Base-by-base conservation (phyloP, 345 rosid genomes). In the Rhizophora apiculata region DNA sequence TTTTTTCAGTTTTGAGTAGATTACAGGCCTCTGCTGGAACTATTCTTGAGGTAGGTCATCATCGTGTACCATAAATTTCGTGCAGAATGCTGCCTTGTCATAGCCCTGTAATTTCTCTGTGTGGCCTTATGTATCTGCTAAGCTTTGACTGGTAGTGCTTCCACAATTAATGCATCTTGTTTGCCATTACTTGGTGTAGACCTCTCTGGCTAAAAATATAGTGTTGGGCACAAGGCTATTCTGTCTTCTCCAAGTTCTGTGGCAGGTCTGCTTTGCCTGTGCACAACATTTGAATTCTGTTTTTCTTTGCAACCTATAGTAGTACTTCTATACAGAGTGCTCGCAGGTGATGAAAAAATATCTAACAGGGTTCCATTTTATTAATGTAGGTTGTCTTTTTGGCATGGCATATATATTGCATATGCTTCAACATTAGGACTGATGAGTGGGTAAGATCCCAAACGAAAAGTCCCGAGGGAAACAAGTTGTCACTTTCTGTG, bases 391-490 rank as follows among this genome's bases (percentile, higher is more conserved):
- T 61, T 0, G 37, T 76, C 37, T 88, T 88, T 69, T 64, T 83
- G 55, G 65, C 67, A 31, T 88, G 94, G 91, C 89, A 88, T 77
- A 34, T 82, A 15, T 83, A 88, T 70, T 88, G 94, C 67, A 60
- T 86, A 22, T 83, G 86, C 76, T 79, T 80, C 74, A 88, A 88
- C 79, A 77, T 88, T 74, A 81, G 71, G 67, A 86, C 94, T 16
- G 94, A 88, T 62, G 91, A 86, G 62, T 86, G 94, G 94, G 94
- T 88, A 76, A 82, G 89, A 83, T 68, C 65, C 56, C 32, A 4
- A 39, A 39, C 29, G 27, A 54, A 34, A 54, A 5, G 6, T 24
- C 4, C 30, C 5, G 0, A 51, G 32, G 1, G 43, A 65, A 57
- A 13, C 29, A 19, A 8, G 37, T 34, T 34, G 37, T 34, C 9